Conservation (phyloP, 495 filamentous ascomycete genomes). For the Lepraria neglecta region DNA sequence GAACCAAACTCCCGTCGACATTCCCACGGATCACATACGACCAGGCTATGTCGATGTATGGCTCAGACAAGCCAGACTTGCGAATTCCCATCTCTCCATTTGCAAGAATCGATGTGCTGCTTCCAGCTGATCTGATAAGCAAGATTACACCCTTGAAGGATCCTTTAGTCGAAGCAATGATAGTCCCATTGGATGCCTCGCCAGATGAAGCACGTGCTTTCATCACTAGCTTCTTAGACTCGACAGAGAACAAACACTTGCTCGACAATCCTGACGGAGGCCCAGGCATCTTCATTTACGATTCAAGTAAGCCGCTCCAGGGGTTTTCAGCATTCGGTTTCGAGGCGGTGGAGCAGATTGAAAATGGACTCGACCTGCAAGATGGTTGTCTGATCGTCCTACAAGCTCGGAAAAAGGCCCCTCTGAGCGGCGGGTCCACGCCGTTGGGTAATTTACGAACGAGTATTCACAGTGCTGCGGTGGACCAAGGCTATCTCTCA, state of each 20-base stretch:
- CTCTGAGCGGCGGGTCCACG: constrained; percentile 66
- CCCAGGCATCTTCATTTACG: constrained; percentile 68
- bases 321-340: constrained; percentile 73
- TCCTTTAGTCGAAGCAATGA: constrained; percentile 63
- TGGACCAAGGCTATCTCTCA: constrained; percentile 51
- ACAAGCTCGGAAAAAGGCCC: constrained; percentile 62
- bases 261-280: constrained; percentile 59
- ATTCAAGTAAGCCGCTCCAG: constrained; percentile 60
- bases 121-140: constrained; percentile 58
- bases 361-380: constrained; percentile 47
- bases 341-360: constrained; percentile 55
- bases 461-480: constrained; percentile 60
- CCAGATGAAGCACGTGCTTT: constrained; percentile 47
- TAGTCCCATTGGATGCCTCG: constrained; percentile 38
- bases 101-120: constrained; percentile 50
- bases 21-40: constrained; percentile 65
- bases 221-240: constrained; percentile 61
- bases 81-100: constrained; percentile 57
- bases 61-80: constrained; percentile 88
- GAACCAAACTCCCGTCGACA: constrained; percentile 27
- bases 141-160: constrained; percentile 61
- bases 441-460: constrained; percentile 70
- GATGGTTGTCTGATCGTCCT: constrained; percentile 73
- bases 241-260: constrained; percentile 53
- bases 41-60: constrained; percentile 72